A percentile compares a stretch with the other conserved stretches of the same genome.
Conservation (phyloP, 306 rosid species). For the Dryas drummondii region DNA sequence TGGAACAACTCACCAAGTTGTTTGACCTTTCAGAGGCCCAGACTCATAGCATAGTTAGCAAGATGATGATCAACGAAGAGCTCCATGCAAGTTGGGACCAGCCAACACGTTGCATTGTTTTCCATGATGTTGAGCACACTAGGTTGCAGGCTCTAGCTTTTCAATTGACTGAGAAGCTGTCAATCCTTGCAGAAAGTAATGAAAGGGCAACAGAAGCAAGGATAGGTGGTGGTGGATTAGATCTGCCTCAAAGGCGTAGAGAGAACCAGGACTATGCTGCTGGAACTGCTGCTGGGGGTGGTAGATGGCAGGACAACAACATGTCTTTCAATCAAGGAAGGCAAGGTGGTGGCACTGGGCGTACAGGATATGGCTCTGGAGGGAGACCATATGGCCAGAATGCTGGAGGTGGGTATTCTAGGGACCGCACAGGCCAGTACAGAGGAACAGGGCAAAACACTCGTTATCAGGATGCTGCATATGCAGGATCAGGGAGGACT, state of each 20-base stretch:
- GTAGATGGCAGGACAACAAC: slow-evolving; percentile 82
- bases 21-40: slow-evolving; percentile 67
- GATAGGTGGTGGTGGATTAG: slow-evolving; percentile 86
- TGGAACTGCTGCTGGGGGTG: slow-evolving; percentile 42
- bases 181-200: slow-evolving; percentile 82
- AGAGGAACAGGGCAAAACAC: slow-evolving; percentile 52
- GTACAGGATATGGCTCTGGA: slow-evolving; percentile 46
- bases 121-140: slow-evolving; percentile 49
- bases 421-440: slow-evolving; percentile 26
- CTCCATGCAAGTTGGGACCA: slow-evolving; percentile 65
- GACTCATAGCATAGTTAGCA: slow-evolving; percentile 69
- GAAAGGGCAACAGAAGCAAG: slow-evolving; percentile 91
- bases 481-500: slow-evolving; percentile 50
- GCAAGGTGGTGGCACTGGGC: slow-evolving; percentile 64
- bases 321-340: slow-evolving; percentile 52
- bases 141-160: slow-evolving; percentile 79
- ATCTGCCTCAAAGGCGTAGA: slow-evolving; percentile 76
- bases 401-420: slow-evolving; percentile 34
- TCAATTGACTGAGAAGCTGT: slow-evolving; percentile 77
- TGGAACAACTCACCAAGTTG: slow-evolving; percentile 68
- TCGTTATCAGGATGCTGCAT: slow-evolving; percentile 48
- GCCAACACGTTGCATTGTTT: slow-evolving; percentile 43
- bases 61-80: slow-evolving; percentile 95
- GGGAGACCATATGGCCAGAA: slow-evolving; percentile 42
- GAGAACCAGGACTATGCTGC: slow-evolving; percentile 77